These are phyloP conservation scores for Posidonia australis DNA, from an alignment of 106 monocot species.

Conservation along the genomic window DNA sequence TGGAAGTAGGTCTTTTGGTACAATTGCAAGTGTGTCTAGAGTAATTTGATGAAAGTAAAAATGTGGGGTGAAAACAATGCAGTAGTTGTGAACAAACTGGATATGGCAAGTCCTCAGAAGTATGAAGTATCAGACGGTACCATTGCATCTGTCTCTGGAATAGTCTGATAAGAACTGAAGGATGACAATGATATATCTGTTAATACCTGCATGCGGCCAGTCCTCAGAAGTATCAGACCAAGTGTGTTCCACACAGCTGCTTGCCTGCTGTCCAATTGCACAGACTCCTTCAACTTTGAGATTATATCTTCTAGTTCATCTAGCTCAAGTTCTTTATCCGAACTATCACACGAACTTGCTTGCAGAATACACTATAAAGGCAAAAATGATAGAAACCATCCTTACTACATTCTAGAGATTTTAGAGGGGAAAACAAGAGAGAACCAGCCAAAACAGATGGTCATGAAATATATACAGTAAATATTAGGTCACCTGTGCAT, in stretches of 20 bases:
- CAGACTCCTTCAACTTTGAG: conserved; percentile 54
- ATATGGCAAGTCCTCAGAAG: no score
- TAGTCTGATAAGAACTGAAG: background rate
- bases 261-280: conserved; percentile 66
- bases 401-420: background rate
- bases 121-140: no score
- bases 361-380: conserved; percentile 70
- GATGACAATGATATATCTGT: background rate
- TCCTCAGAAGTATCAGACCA: conserved; percentile 79
- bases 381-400: background rate
- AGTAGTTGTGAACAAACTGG: no score
- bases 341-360: conserved; percentile 41
- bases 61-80: no score
- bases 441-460: background rate
- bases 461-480: background rate
- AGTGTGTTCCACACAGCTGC: conserved; percentile 94
- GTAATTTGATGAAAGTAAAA: no score
- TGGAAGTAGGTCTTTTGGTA: no score
- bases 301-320: conserved; percentile 71
- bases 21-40: no score
- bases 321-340: conserved; percentile 68
- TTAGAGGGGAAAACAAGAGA: background rate
- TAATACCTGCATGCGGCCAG: conserved; percentile 59
- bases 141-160: background rate
- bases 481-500: conserved; percentile 56